Conservation (phyloP, 176 grass and related monocot species). For the Chloris gayana region DNA sequence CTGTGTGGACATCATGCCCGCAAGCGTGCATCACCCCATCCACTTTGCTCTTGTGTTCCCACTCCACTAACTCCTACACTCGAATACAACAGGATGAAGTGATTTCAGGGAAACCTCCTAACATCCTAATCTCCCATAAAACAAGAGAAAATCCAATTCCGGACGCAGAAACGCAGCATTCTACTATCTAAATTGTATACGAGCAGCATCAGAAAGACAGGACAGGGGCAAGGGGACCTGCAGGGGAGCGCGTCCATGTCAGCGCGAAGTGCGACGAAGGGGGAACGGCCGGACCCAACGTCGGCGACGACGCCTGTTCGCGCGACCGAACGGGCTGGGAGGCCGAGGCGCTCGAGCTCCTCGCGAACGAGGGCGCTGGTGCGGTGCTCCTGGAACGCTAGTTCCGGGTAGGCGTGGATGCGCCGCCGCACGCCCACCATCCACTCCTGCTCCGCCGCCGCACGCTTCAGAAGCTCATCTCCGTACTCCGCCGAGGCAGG, state of each 20-base stretch:
- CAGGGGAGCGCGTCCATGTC: slow-evolving; percentile 92
- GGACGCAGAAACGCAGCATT: background rate
- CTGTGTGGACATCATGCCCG: slow-evolving; percentile 80
- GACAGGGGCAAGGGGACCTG: slow-evolving; percentile 44
- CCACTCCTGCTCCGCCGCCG: slow-evolving; percentile 64
- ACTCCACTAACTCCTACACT: slow-evolving; percentile 80
- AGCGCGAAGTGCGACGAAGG: slow-evolving; percentile 82
- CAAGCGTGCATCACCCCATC: slow-evolving; percentile 94
- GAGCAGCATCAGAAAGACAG: background rate
- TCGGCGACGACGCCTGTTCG: slow-evolving; percentile 74
- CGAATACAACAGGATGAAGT: background rate
- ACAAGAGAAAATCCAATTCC: background rate
- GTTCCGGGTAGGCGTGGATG: slow-evolving; percentile 89
- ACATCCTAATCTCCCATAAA: background rate
- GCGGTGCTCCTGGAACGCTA: slow-evolving; percentile 75
- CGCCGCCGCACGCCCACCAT: slow-evolving; percentile 65
- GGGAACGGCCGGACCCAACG: slow-evolving; percentile 67
- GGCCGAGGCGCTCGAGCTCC: slow-evolving; percentile 67
- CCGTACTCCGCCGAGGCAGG: slow-evolving; percentile 43
- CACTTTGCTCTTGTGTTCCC: slow-evolving; percentile 90
- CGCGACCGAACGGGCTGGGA: slow-evolving; percentile 54
- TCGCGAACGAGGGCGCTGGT: slow-evolving; percentile 79
- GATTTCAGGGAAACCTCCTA: background rate
- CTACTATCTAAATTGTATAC: background rate
- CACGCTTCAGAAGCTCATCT: slow-evolving; percentile 61